Conservation (phyloP, 2,329 filamentous ascomycete species). For the Botrytis elliptica region DNA sequence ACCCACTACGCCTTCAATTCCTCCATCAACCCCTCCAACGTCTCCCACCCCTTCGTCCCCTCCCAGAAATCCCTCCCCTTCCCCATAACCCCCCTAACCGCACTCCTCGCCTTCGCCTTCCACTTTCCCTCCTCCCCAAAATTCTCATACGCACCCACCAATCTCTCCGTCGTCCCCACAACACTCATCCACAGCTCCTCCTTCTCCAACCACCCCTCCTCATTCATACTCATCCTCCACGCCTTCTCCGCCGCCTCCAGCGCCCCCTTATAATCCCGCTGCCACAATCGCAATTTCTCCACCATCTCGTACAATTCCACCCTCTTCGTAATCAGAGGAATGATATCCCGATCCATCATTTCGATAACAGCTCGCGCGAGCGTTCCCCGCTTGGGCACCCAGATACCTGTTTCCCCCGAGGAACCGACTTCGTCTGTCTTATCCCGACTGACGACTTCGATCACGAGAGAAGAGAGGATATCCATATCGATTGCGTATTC, state of each 20-base stretch:
- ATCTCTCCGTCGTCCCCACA: conserved; percentile 66
- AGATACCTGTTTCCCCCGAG: conserved; percentile 33
- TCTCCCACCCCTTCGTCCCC: conserved; percentile 66
- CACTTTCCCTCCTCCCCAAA: conserved; percentile 71
- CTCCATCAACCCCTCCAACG: conserved; percentile 56
- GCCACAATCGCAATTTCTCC: conserved; percentile 70
- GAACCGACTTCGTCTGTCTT: conserved; percentile 35
- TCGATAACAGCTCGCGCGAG: conserved; percentile 62
- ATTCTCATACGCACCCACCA: conserved; percentile 82
- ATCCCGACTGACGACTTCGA: conserved; percentile 59
- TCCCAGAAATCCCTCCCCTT: conserved; percentile 83
- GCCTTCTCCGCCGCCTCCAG: conserved; percentile 85
- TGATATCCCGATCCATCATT: conserved; percentile 71
- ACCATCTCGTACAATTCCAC: conserved; percentile 76
- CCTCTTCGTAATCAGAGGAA: conserved; percentile 80
- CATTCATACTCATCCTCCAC: conserved; percentile 65
- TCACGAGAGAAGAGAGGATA: conserved; percentile 69
- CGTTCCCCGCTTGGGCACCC: conserved; percentile 55
- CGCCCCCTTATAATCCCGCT: conserved; percentile 66
- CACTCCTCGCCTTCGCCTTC: conserved; percentile 85
- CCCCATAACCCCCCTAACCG: conserved; percentile 78
- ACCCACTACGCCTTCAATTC: conserved; percentile 44
- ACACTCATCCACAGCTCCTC: conserved; percentile 58
- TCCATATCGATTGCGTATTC: conserved; percentile 77
- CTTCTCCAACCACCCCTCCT: conserved; percentile 42